Evolutionary conservation across 495 filamentous ascomycete species (phyloP).

Genomic region (Cetradonia linearis): DNA sequence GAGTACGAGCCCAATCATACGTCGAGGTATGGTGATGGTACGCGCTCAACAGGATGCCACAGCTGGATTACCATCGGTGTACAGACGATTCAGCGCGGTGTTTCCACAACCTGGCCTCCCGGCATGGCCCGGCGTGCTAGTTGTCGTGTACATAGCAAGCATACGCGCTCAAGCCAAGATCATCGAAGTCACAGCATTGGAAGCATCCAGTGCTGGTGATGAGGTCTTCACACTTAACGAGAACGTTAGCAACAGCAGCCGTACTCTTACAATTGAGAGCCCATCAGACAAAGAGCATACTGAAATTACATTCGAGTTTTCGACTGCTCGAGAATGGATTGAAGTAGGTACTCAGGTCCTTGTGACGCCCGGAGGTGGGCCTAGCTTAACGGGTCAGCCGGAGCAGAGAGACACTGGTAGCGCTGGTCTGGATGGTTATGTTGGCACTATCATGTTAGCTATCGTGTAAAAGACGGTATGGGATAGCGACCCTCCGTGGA

Average conservation of each 20-base stretch:
- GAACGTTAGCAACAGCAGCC: conserved; percentile 40
- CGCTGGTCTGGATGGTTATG: conserved; percentile 40
- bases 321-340: conserved; percentile 73
- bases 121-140: conserved; percentile 49
- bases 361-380: conserved; percentile 48
- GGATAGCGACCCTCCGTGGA: not conserved
- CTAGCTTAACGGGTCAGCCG: conserved; percentile 28
- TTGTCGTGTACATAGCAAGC: conserved; percentile 77
- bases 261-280: conserved; percentile 24
- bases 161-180: conserved; percentile 73
- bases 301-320: conserved; percentile 64
- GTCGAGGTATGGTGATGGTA: conserved; percentile 77
- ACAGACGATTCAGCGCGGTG: conserved; percentile 39
- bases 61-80: conserved; percentile 34
- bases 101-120: conserved; percentile 36
- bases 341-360: conserved; percentile 70
- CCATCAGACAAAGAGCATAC: conserved; percentile 31
- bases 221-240: conserved; percentile 60
- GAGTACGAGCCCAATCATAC: conserved; percentile 22
- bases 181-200: conserved; percentile 39
- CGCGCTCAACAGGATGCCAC: conserved; percentile 37
- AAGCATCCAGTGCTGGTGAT: conserved; percentile 32
- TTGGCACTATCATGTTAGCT: conserved; percentile 28
- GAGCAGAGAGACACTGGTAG: conserved; percentile 22
- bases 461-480: not conserved